A percentile compares a stretch with the other conserved stretches of the same genome.
phyloP scores from a whole-genome alignment of 1,284 basidiomycete species.

The Schizophyllum commune region DNA sequence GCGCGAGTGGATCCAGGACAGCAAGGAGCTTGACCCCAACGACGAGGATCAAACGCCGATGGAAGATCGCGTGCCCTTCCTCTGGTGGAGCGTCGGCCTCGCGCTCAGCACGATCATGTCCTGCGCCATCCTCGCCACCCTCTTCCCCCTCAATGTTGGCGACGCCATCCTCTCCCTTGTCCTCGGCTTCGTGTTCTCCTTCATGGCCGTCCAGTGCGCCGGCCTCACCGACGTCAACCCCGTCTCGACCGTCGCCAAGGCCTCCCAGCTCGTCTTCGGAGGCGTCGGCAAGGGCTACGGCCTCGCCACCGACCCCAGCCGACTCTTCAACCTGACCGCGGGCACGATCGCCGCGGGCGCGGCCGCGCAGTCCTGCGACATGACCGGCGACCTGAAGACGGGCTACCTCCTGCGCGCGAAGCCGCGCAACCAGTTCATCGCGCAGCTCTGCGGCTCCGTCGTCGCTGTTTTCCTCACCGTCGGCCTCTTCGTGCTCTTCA shows the following conservation, averaged over 20 bases:
- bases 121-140: constrained; percentile 46
- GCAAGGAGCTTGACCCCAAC: constrained; percentile 22
- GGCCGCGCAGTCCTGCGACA: constrained; percentile 56
- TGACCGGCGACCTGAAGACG: constrained; percentile 70
- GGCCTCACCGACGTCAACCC: constrained; percentile 57
- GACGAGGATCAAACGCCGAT: constrained; percentile 42
- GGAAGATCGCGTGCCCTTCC: constrained; percentile 47
- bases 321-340: constrained; percentile 50
- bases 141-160: constrained; percentile 52
- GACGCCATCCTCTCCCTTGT: constrained; percentile 47
- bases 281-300: constrained; percentile 44
- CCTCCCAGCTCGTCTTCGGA: constrained; percentile 56
- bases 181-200: constrained; percentile 62
- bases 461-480: constrained; percentile 51
- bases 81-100: constrained; percentile 50
- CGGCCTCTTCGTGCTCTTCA: constrained; percentile 58
- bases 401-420: constrained; percentile 63
- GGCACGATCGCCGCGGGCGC: constrained; percentile 54
- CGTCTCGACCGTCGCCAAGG: constrained; percentile 49
- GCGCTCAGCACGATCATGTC: constrained; percentile 42
- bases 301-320: constrained; percentile 28
- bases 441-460: constrained; percentile 48
- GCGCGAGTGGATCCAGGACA: constrained; percentile 20
- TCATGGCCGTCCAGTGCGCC: constrained; percentile 58
- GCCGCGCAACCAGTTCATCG: constrained; percentile 60